Conservation (phyloP, 805 yeast genomes). For the Jamesozyma spencerorum region DNA sequence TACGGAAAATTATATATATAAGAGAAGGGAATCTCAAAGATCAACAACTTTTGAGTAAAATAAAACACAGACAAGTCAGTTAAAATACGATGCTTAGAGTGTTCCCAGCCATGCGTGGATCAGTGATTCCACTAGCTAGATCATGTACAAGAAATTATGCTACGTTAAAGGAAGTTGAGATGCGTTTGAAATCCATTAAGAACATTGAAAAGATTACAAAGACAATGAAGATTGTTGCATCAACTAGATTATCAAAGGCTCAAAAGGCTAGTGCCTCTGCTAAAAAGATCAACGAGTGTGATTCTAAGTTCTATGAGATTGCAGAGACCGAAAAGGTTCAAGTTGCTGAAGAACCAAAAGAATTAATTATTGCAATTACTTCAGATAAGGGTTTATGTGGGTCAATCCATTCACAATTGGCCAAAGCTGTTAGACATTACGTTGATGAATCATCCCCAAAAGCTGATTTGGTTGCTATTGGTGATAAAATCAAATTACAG, state of each 20-base stretch:
- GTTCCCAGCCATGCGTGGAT: too few species aligned
- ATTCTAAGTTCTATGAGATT: slow-evolving; percentile 65
- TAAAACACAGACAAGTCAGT: neutral
- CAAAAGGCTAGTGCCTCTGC: slow-evolving; percentile 89
- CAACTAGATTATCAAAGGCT: slow-evolving; percentile 91
- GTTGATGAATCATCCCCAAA: slow-evolving; percentile 53
- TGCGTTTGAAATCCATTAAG: slow-evolving; percentile 94
- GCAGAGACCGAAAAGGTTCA: slow-evolving; percentile 65
- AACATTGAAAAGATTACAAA: slow-evolving; percentile 98
- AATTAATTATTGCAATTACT: slow-evolving; percentile 77
- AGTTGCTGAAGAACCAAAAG: slow-evolving; percentile 38
- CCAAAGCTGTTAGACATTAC: slow-evolving; percentile 73
- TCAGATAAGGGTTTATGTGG: slow-evolving; percentile 99
- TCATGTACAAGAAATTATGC: slow-evolving; percentile 68
- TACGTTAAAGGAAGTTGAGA: slow-evolving; percentile 96
- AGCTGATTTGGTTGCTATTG: slow-evolving; percentile 76
- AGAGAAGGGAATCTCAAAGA: too few species aligned
- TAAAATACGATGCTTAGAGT: neutral
- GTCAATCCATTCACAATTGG: slow-evolving; percentile 90
- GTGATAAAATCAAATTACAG: slow-evolving; percentile 91
- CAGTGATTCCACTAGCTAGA: too few species aligned
- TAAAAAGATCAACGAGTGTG: slow-evolving; percentile 74
- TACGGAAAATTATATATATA: too few species aligned
- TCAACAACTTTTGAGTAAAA: too few species aligned
- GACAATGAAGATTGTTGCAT: slow-evolving; percentile 98